Conservation (phyloP, 2,329 filamentous ascomycete genomes). For the Apiospora kogelbergensis region DNA sequence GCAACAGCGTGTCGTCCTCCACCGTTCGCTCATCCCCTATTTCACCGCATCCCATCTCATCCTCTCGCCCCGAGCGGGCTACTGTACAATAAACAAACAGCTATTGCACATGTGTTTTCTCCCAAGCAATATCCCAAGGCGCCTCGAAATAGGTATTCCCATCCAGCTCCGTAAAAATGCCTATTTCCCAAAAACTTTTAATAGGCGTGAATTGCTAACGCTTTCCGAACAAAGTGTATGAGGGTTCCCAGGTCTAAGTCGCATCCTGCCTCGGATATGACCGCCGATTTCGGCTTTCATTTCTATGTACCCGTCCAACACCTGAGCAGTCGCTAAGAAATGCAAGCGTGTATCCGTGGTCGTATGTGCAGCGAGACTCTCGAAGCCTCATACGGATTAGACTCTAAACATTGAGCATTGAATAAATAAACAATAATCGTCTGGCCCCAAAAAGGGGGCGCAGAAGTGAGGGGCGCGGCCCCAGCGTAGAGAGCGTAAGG, state of each 20-base stretch:
- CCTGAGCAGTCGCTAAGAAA: slow-evolving; percentile 9
- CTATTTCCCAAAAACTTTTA: slow-evolving; percentile 1
- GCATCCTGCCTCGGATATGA: neutral
- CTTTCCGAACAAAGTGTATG: slow-evolving; percentile 7
- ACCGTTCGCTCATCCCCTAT: neutral
- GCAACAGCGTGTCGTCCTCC: neutral
- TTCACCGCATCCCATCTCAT: neutral
- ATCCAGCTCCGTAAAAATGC: slow-evolving; percentile 2
- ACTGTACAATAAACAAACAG: neutral
- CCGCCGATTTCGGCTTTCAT: neutral
- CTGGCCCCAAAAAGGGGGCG: neutral
- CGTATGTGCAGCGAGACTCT: slow-evolving; percentile 2
- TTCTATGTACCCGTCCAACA: slow-evolving; percentile 10
- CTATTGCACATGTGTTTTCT: neutral
- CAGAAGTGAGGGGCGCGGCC: neutral
- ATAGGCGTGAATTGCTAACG: neutral
- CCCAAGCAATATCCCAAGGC: neutral
- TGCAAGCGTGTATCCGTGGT: neutral
- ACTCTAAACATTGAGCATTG: slow-evolving; percentile 9
- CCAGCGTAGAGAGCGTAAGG: slow-evolving; percentile 3
- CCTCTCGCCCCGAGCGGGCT: neutral
- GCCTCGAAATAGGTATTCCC: neutral
- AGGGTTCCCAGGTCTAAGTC: slow-evolving; percentile 2
- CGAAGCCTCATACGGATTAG: neutral
- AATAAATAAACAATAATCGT: slow-evolving; percentile 13